phyloP scores from a whole-genome alignment of 768 basidiomycete genomes.

The Leccinum pellstonianum region DNA sequence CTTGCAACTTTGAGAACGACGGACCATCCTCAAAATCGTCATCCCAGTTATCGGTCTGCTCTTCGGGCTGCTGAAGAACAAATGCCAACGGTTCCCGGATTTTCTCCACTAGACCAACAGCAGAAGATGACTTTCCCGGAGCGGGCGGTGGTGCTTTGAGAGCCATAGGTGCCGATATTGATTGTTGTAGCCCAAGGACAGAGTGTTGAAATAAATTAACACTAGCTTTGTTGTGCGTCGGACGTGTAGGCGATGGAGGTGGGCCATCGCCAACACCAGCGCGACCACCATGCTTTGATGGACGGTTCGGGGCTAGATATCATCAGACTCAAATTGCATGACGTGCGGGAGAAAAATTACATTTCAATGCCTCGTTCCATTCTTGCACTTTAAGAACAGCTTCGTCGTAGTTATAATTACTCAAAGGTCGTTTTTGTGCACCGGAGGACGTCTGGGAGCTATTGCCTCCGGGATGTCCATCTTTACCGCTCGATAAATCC shows the following conservation, averaged over 20 bases:
- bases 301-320: constrained; percentile 63
- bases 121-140: constrained; percentile 19
- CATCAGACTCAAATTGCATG: constrained; percentile 6
- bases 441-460: constrained; percentile 38
- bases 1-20: constrained; percentile 81
- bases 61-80: constrained; percentile 70
- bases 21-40: constrained; percentile 96
- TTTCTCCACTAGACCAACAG: constrained; percentile 37
- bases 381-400: constrained; percentile 94
- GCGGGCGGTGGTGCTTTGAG: constrained; percentile 23
- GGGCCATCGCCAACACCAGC: constrained; percentile 35
- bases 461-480: constrained; percentile 28
- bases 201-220: constrained; percentile 32
- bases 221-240: constrained; percentile 27
- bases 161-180: constrained; percentile 32
- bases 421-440: constrained; percentile 47
- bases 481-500: constrained; percentile 35
- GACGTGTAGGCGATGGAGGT: constrained; percentile 44
- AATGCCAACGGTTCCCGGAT: constrained; percentile 59
- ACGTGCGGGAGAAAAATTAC: constrained; percentile 40
- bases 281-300: constrained; percentile 64
- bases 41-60: constrained; percentile 96
- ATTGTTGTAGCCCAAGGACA: constrained; percentile 35
- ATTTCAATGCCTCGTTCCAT: constrained; percentile 97
- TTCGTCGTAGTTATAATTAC: constrained; percentile 91